A percentile compares a stretch with the other conserved stretches of the same genome.
Conservation (phyloP, 306 rosid species). For the Acacia confusa region DNA sequence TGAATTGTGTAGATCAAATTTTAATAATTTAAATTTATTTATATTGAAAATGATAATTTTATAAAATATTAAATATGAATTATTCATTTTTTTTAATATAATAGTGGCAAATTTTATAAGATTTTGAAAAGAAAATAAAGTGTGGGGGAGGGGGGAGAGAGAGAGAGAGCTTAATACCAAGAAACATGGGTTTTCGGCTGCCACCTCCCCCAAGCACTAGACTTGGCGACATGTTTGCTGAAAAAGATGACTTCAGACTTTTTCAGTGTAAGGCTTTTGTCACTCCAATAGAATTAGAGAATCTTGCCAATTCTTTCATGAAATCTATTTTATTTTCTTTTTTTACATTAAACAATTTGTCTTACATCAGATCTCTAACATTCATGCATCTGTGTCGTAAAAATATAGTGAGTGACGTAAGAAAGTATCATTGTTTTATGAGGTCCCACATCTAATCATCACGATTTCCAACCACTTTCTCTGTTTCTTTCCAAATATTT, state of each 20-base stretch:
- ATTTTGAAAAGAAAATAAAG: too few species aligned
- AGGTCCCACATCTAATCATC: background rate
- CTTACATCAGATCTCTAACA: background rate
- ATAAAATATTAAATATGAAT: too few species aligned
- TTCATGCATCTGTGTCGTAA: background rate
- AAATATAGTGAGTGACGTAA: background rate
- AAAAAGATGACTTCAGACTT: background rate
- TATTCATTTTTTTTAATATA: too few species aligned
- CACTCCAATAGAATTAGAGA: background rate
- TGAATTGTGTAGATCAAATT: too few species aligned
- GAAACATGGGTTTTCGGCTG: background rate
- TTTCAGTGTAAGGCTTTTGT: background rate
- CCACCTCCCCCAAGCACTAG: background rate
- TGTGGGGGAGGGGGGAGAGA: too few species aligned
- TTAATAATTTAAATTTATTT: too few species aligned
- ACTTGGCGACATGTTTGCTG: background rate
- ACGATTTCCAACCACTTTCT: background rate
- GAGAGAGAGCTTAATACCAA: too few species aligned
- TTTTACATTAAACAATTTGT: background rate
- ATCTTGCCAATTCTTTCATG: background rate
- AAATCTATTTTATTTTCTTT: too few species aligned
- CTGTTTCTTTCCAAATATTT: background rate
- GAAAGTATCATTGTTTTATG: background rate
- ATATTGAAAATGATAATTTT: too few species aligned
- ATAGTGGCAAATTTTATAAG: too few species aligned